phyloP scores from a whole-genome alignment of 371 early-diverging fungal genomes.

The Catenaria anguillulae region DNA sequence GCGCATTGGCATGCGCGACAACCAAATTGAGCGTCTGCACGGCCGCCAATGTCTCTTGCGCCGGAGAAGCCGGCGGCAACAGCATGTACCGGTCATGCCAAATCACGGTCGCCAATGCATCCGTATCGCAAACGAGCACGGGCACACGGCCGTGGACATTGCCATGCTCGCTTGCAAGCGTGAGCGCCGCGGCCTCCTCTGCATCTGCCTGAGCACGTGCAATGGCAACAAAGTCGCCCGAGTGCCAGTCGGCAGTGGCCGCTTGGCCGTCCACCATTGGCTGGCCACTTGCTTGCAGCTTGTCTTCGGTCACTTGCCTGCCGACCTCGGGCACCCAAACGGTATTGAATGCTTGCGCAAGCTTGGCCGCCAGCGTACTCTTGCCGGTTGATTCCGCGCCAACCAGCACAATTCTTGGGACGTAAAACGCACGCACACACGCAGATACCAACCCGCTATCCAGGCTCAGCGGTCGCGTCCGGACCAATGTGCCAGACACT shows the following conservation, averaged over 20 bases:
- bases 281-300: too few species aligned
- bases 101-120: not conserved
- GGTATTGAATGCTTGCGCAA: not conserved
- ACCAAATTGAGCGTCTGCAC: not conserved
- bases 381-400: not conserved
- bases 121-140: not conserved
- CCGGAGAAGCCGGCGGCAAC: not conserved
- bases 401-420: not conserved
- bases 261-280: too few species aligned
- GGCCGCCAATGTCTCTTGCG: not conserved
- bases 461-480: not conserved
- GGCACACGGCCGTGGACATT: too few species aligned
- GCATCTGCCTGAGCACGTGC: not conserved
- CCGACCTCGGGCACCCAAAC: not conserved
- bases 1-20: not conserved
- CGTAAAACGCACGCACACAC: not conserved
- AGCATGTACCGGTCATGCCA: constrained; percentile 3
- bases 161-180: not conserved
- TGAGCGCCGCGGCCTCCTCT: not conserved
- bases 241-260: not conserved
- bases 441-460: too few species aligned
- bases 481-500: not conserved
- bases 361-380: not conserved
- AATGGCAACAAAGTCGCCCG: not conserved
- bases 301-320: not conserved